Base-by-base conservation (phyloP, 306 rosid species). In the Pyrus pyrifolia region DNA sequence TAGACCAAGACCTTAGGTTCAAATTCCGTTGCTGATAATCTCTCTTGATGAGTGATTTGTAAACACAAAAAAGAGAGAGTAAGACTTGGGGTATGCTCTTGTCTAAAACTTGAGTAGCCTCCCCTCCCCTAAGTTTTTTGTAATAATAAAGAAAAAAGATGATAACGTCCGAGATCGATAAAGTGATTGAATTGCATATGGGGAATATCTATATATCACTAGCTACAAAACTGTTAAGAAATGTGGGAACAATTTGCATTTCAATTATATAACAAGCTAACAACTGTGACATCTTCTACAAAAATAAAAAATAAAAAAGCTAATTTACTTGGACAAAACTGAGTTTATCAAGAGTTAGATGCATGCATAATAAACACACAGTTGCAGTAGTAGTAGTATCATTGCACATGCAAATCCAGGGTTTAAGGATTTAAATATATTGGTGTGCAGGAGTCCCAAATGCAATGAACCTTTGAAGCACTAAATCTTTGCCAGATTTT, bases 1-100 rank as follows among this genome's bases (percentile, higher is more conserved):
- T 38, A 38, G 10, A 38, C 0, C 2, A 38, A 38, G 42, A 38
- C 8, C 9, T 38, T 38, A 38, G 2, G 10, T 38, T 38, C 42
- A 8, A 38, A 9, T 38, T 38, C 0, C 0, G 10, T 0, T 38
- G 9, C 10, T 38, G 1, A 38, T 38, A 38, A 38, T 38, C 2
- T 38, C 42, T 38, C 42, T 38, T 1, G 42, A 2, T 38, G 10
- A 8, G 9, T 38, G 42, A 38, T 38, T 38, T 38, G 42, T 38
- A 38, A 38, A 38, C 8, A 7, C 42, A 1, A 1, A 38, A 38
- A 38, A 38, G 27, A 38, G 2, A 6, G 10, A 9, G 0, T 7
- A 38, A 7, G 8, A 38, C 10, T 38, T 38, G 8, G 2, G 40
- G 10, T 38, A 7, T 38, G 9, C 42, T 8, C 42, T 33, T 33